phyloP scores from a whole-genome alignment of 2,329 filamentous ascomycete species.

The Paraphaeosphaeria minitans region DNA sequence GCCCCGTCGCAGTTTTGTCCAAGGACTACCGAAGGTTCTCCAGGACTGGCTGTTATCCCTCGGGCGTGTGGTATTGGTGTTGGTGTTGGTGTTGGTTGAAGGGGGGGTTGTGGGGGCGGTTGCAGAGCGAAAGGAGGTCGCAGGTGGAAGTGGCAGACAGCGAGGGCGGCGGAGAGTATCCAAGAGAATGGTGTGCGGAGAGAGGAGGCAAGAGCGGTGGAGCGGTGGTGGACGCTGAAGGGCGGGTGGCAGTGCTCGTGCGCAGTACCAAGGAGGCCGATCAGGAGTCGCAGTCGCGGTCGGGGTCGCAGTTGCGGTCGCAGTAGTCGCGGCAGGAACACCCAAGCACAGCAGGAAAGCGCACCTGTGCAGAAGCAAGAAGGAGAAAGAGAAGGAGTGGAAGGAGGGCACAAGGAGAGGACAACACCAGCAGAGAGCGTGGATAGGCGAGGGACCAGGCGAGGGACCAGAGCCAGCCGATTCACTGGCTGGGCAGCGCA shows the following conservation, averaged over 20 bases:
- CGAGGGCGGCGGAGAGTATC: neutral
- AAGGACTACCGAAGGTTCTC: slow-evolving; percentile 14
- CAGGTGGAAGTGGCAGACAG: neutral
- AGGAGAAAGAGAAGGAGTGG: slow-evolving; percentile 13
- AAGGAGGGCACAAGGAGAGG: slow-evolving; percentile 6
- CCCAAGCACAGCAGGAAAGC: slow-evolving; percentile 1
- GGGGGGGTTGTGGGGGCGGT: neutral
- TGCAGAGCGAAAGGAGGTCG: slow-evolving; percentile 5
- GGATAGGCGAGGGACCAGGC: slow-evolving; percentile 6
- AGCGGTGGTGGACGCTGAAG: slow-evolving; percentile 4
- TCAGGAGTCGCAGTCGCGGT: slow-evolving; percentile 11
- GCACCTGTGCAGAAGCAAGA: slow-evolving; percentile 10
- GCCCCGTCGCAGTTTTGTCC: slow-evolving; percentile 23
- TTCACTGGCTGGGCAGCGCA: slow-evolving; percentile 12
- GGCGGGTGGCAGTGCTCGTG: slow-evolving; percentile 16
- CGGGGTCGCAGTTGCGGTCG: too few species aligned
- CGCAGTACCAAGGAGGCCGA: slow-evolving; percentile 10
- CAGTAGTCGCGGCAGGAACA: neutral
- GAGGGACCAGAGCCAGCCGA: slow-evolving; percentile 5
- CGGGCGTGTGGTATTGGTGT: neutral
- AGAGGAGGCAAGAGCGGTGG: neutral
- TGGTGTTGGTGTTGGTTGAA: too few species aligned
- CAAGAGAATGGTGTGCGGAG: slow-evolving; percentile 5
- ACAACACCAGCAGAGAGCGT: neutral
- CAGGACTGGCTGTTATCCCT: slow-evolving; percentile 9